These are phyloP conservation scores for Aschersonia sp. DNA, from an alignment of 2,329 filamentous ascomycete genomes.

Conservation along the genomic window DNA sequence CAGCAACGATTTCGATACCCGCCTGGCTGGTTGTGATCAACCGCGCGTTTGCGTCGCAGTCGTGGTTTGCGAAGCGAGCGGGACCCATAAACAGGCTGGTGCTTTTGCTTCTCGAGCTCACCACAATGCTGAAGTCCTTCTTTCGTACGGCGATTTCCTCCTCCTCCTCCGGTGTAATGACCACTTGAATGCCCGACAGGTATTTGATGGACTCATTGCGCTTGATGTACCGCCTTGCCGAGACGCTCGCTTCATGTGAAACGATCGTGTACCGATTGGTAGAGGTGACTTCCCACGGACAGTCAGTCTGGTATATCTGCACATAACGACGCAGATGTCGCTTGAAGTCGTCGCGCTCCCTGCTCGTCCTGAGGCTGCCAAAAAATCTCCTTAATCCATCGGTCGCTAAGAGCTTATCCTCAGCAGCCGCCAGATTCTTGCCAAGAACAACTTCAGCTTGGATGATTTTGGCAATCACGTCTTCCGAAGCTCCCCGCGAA, in stretches of 20 bases:
- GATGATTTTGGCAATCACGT: constrained; percentile 45
- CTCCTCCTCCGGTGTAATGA: constrained; percentile 86
- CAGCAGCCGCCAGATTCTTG: constrained; percentile 57
- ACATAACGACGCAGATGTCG: constrained; percentile 81
- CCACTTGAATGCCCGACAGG: constrained; percentile 77
- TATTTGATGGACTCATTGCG: constrained; percentile 83
- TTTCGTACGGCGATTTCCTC: constrained; percentile 63
- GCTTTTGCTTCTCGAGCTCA: constrained; percentile 81
- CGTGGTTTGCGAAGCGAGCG: constrained; percentile 92
- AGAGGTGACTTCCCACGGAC: constrained; percentile 78
- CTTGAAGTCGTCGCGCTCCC: constrained; percentile 76
- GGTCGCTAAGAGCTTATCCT: constrained; percentile 56
- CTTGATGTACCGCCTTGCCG: constrained; percentile 64
- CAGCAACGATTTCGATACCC: constrained; percentile 82
- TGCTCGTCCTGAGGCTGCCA: constrained; percentile 51
- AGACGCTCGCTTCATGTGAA: constrained; percentile 76
- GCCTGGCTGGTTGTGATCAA: constrained; percentile 72
- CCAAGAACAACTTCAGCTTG: constrained; percentile 56
- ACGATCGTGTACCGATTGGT: constrained; percentile 93
- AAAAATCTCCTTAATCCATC: constrained; percentile 61
- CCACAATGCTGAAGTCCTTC: constrained; percentile 93
- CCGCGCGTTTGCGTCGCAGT: constrained; percentile 83
- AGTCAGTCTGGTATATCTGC: constrained; percentile 84
- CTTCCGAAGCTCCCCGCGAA: constrained; percentile 60
- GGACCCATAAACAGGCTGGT: constrained; percentile 89